Base-by-base conservation (phyloP, 768 basidiomycete species). In the Macrolepiota fuliginosa region DNA sequence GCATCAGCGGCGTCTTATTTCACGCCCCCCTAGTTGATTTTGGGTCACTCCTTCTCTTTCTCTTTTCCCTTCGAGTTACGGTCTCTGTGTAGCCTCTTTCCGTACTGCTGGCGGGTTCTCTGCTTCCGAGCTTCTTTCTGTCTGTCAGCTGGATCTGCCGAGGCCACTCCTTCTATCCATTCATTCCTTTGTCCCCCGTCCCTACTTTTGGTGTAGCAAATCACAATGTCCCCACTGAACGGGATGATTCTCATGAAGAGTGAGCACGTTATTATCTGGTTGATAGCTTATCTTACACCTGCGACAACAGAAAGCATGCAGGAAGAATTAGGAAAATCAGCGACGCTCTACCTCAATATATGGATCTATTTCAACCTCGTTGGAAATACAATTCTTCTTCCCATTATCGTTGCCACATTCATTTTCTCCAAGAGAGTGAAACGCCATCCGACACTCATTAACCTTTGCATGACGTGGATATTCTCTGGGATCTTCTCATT, bases 361-460 rank as follows among this genome's bases (percentile, higher is more conserved):
- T 83, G 77, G 76, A 76, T 80, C 24, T 76, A 76, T 66, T 76
- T 81, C 65, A 77, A 81, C 56, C 74, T 83, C 29, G 69, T 82
- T 63, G 73, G 76, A 56, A 77, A 82, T 70, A 79, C 78, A 55
- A 69, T 82, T 54, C 67, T 81, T 15, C 71, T 82, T 12, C 77
- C 78, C 6, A 60, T 81, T 51, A 75, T 84, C 51, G 72, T 81
- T 45, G 65, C 68, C 24, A 83, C 80, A 2, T 79, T 83, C 65
- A 55, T 83, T 5, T 68, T 81, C 46, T 75, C 79, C 7, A 75
- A 69, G 53, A 67, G 70, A 3, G 75, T 65, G 0, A 72, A 70
- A 47, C 74, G 79, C 47, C 80, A 80, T 63, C 76, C 77, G 1
- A 75, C 76, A 1, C 68, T 84, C 42, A 70, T 83, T 47, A 82